Evolutionary conservation across 2,329 filamentous ascomycete genomes (phyloP), one percentile per base, ranked within the genome.

Genomic region (Domatiomyces catenatus): DNA sequence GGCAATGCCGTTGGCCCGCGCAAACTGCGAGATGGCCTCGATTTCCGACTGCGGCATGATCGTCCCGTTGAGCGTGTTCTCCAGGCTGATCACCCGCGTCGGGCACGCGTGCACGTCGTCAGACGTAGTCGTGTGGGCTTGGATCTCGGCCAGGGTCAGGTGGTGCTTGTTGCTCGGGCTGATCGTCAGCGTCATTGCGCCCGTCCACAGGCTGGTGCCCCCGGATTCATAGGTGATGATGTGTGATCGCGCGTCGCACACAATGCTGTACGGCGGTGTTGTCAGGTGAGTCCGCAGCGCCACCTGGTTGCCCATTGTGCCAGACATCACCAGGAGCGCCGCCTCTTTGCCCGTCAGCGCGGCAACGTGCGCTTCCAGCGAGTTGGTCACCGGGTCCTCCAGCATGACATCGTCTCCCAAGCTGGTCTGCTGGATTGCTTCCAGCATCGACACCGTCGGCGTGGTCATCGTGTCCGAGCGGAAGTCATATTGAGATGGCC

Each of bases 241-340:
- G 63, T 95, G 90, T 3, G 80, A 77, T 32, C 86, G 77, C 56
- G 81, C 72, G 63, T 95, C 89, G 59, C 84, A 86, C 7, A 95
- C 70, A 4, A 95, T 77, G 6, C 77, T 77, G 64, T 94, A 80
- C 0, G 90, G 90, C 12, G 89, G 88, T 53, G 86, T 83, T 0
- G 73, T 76, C 12, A 95, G 74, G 52, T 92, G 83, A 1, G 84
- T 76, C 42, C 89, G 80, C 43, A 94, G 74, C 0, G 84, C 82
- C 17, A 95, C 72, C 65, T 94, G 88, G 68, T 95, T 95, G 42
- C 87, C 88, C 88, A 94, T 94, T 3, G 89, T 94, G 2, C 90
- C 90, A 0, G 86, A 92, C 52, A 93, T 74, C 50, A 94, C 86
- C 49, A 94, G 81, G 3, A 95, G 72, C 0, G 78, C 84, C 6